These are phyloP conservation scores for Macrocybe gigantea DNA, from an alignment of 768 basidiomycete species.

Conservation along the genomic window DNA sequence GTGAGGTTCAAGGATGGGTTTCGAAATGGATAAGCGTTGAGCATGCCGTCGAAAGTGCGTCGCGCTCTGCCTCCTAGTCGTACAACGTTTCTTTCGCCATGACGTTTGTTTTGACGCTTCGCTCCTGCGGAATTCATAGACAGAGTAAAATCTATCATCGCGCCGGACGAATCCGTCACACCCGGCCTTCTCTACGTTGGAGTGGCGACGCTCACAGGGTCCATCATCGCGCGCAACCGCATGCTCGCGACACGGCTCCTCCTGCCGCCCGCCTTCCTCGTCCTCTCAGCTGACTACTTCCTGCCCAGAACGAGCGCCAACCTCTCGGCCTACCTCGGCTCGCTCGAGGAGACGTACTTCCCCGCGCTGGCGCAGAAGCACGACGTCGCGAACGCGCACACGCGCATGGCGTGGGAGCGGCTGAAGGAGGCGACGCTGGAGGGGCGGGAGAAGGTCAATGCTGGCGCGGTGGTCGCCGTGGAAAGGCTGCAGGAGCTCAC, in stretches of 20 bases:
- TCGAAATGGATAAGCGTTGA: slow-evolving; percentile 85
- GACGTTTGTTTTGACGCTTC: background rate
- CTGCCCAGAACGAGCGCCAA: slow-evolving; percentile 78
- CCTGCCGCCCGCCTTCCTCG: slow-evolving; percentile 71
- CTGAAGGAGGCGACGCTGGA: slow-evolving; percentile 44
- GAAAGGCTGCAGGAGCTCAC: slow-evolving; percentile 60
- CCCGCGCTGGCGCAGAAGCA: slow-evolving; percentile 69
- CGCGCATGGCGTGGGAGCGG: slow-evolving; percentile 51
- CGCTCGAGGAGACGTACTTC: slow-evolving; percentile 65
- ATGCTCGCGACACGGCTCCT: slow-evolving; percentile 59
- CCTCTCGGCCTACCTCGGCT: slow-evolving; percentile 55
- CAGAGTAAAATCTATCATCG: slow-evolving; percentile 77
- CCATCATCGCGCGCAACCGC: slow-evolving; percentile 80
- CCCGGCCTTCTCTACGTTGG: slow-evolving; percentile 91
- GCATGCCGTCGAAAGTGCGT: slow-evolving; percentile 78
- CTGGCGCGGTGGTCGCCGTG: slow-evolving; percentile 40
- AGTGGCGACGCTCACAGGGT: slow-evolving; percentile 81
- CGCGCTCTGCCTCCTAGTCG: background rate
- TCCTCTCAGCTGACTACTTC: slow-evolving; percentile 74
- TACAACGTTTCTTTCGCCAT: background rate
- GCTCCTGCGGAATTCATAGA: slow-evolving; percentile 32
- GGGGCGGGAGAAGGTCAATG: slow-evolving; percentile 37
- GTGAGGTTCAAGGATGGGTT: slow-evolving; percentile 65
- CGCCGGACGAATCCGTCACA: slow-evolving; percentile 75
- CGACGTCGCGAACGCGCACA: slow-evolving; percentile 55